Base-by-base conservation (phyloP, 148 eudicot genomes). In the Camellia japonica region DNA sequence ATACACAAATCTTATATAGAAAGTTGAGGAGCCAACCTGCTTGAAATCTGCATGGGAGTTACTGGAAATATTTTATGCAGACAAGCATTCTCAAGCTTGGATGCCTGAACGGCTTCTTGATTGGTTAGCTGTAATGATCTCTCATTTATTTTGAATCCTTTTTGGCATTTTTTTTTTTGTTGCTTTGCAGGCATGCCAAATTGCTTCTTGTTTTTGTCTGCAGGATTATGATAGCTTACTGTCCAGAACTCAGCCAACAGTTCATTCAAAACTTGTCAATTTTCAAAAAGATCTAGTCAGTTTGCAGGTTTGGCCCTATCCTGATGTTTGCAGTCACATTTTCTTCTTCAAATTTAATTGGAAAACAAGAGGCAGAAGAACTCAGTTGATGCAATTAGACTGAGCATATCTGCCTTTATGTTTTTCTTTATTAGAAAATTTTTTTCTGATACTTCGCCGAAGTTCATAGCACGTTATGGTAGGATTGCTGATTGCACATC, bases 71-170 rank as follows among this genome's bases (percentile, higher is more conserved):
- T 23, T 23, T 23, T 23, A 23, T 23, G 23, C 23, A 23, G 23
- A 23, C 23, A 23, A 23, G 23, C 23, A 23, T 23, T 23, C 23
- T 23, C 23, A 23, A 23, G 23, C 23, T 23, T 23, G 23, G 23
- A 23, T 23, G 23, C 23, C 23, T 23, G 23, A 95, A 82, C 89
- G 91, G 71, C 88, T 96, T 84, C 88, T 92, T 77, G 99, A 96
- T 91, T 96, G 99, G 99, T 85, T 96, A 86, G 88, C 90, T 82
- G 99, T 93, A 92, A 85, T 87, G 67, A 85, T 85, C 82, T 67
- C 79, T 80, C 84, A 23, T 23, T 23, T 23, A 23, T 23, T 23
- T 23, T 23, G 23, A 23, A 23, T 23, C 23, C 23, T 23, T 23
- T 23, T 23, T 23, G 23, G 23, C 23, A 46, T 62, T 65, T 49